Percentiles rank a stretch among this genome's conserved stretches.
Evolutionary conservation across 75 land plant species (phyloP).

Genomic region (Selaginella tamariscina): DNA sequence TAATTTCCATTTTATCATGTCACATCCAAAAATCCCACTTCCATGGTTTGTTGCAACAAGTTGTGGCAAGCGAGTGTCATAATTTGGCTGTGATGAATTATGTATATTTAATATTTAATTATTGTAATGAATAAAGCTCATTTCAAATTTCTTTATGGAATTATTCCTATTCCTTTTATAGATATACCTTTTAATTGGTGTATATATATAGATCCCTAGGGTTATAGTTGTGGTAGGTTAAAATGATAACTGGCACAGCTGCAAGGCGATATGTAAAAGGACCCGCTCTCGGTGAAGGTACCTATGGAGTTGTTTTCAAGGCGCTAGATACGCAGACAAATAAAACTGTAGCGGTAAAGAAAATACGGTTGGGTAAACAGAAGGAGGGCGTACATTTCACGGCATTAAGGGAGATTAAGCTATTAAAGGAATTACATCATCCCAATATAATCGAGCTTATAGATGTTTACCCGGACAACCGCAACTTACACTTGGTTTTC

Average conservation of each 20-base stretch:
- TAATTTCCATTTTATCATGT: too few species aligned
- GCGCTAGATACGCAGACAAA: conserved; percentile 77
- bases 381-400: conserved; percentile 2
- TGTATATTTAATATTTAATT: too few species aligned
- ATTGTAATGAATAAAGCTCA: too few species aligned
- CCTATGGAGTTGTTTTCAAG: conserved; percentile 90
- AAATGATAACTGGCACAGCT: conserved; percentile 16
- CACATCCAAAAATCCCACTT: too few species aligned
- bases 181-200: too few species aligned
- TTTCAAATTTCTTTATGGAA: too few species aligned
- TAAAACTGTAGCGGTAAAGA: conserved; percentile 85
- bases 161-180: too few species aligned
- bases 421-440: conserved; percentile 1
- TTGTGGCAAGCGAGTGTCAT: too few species aligned
- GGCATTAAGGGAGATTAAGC: conserved; percentile 3
- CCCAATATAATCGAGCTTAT: conserved; percentile 10
- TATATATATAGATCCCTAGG: too few species aligned
- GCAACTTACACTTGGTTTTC: neutral
- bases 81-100: too few species aligned
- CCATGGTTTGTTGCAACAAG: too few species aligned
- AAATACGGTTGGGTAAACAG: conserved; percentile 1
- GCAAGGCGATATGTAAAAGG: conserved; percentile 72
- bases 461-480: conserved; percentile 1
- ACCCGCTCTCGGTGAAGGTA: conserved; percentile 74
- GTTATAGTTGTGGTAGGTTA: too few species aligned